These are phyloP conservation scores for Cryphonectria nitschkei DNA, from an alignment of 2,329 filamentous ascomycete genomes.

Conservation along the genomic window DNA sequence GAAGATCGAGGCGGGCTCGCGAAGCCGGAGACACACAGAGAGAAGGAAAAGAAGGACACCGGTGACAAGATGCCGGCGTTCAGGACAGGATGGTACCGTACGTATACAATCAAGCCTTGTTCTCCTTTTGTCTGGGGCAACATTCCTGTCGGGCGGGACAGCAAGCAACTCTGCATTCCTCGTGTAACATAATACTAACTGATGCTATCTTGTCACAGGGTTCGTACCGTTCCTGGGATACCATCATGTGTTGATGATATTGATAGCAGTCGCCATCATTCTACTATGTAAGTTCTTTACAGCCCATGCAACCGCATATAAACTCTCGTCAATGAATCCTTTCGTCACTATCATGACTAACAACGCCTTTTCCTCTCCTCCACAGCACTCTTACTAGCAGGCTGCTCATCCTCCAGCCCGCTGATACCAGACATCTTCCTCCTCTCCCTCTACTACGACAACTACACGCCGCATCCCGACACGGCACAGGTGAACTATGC, in stretches of 20 bases:
- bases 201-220: slow-evolving; percentile 44
- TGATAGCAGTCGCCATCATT: slow-evolving; percentile 93
- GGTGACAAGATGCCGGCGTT: slow-evolving; percentile 36
- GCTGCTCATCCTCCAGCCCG: slow-evolving; percentile 95
- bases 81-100: slow-evolving; percentile 55
- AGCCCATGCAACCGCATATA: background rate
- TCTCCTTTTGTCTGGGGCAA: background rate
- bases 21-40: background rate
- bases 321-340: background rate
- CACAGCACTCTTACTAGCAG: slow-evolving; percentile 85
- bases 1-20: slow-evolving; percentile 6
- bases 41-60: background rate
- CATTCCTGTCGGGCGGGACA: slow-evolving; percentile 17
- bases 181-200: background rate
- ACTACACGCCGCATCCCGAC: slow-evolving; percentile 79
- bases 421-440: slow-evolving; percentile 96
- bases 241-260: slow-evolving; percentile 93
- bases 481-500: slow-evolving; percentile 90
- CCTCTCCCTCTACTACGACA: slow-evolving; percentile 94
- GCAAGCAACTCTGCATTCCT: slow-evolving; percentile 2
- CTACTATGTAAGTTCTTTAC: slow-evolving; percentile 73
- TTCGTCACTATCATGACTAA: background rate
- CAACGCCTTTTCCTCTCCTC: slow-evolving; percentile 28
- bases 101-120: slow-evolving; percentile 33
- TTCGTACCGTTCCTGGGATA: slow-evolving; percentile 72